Conservation (phyloP, 805 yeast genomes). For the Cyberlindnera lachancei region DNA sequence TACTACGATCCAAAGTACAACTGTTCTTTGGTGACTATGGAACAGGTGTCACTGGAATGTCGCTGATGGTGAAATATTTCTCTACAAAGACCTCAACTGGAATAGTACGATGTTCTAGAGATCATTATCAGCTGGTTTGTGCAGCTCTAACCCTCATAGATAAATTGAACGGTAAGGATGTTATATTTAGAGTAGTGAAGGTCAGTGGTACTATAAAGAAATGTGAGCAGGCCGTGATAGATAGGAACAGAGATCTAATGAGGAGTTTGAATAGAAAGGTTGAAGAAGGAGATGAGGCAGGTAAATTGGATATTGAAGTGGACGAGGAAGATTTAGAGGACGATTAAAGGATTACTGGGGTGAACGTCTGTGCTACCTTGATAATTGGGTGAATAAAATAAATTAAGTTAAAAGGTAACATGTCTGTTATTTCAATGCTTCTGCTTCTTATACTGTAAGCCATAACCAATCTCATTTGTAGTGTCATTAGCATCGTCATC, state of each 20-base stretch:
- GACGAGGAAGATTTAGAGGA: conserved; percentile 18
- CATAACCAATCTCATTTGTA: too few relatives aligned
- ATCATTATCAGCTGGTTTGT: conserved; percentile 50
- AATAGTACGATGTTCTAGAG: conserved; percentile 68
- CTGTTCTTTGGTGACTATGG: conserved; percentile 77
- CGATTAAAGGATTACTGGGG: too few relatives aligned
- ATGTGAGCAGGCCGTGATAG: conserved; percentile 64
- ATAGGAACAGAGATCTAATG: conserved; percentile 31
- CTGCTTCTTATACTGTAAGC: conserved; percentile 16
- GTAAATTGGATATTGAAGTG: conserved; percentile 11
- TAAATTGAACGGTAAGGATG: conserved; percentile 37
- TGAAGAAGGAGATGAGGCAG: conserved; percentile 16
- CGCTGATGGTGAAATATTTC: conserved; percentile 68
- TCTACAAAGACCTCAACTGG: conserved; percentile 79
- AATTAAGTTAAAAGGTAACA: background rate
- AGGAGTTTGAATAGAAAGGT: conserved; percentile 12
- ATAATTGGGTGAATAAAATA: too few relatives aligned
- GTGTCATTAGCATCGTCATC: conserved; percentile 11
- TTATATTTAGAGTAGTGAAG: conserved; percentile 52
- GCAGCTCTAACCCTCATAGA: conserved; percentile 58
- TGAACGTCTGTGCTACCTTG: too few relatives aligned
- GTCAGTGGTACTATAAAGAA: conserved; percentile 85
- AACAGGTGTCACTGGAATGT: conserved; percentile 51
- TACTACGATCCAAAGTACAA: conserved; percentile 49
- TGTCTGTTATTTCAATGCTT: conserved; percentile 4